A percentile compares a stretch with the other conserved stretches of the same genome.
Evolutionary conservation across 225 moss, liverwort and hornwort species (phyloP).

Genomic region (Rhytidiadelphus loreus): DNA sequence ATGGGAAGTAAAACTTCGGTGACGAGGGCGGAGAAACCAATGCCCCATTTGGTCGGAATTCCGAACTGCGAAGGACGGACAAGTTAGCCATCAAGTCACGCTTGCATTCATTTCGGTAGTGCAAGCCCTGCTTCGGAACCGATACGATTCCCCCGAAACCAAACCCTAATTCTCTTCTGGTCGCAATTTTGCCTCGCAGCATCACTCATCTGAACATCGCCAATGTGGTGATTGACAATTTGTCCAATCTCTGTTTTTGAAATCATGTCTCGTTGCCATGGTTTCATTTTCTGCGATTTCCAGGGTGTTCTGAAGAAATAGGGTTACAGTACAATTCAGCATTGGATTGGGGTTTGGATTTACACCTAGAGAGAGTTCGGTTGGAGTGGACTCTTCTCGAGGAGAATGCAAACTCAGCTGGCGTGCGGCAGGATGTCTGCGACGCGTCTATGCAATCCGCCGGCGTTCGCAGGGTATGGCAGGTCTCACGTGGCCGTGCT

Average conservation of each 20-base stretch:
- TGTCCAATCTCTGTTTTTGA: background rate
- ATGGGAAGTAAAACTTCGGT: background rate
- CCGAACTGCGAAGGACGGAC: background rate
- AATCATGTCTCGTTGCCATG: background rate
- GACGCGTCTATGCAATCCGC: background rate
- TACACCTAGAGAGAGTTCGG: background rate
- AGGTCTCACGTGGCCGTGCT: background rate
- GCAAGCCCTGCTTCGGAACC: background rate
- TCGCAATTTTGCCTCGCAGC: background rate
- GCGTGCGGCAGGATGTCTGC: background rate
- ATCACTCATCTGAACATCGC: background rate
- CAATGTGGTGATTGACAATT: background rate
- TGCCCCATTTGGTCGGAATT: background rate
- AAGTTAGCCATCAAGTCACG: too few species aligned
- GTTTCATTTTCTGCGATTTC: background rate
- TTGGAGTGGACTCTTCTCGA: background rate
- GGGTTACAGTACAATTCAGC: background rate
- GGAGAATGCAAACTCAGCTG: conserved; percentile 3
- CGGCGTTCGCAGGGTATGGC: background rate
- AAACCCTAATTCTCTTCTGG: background rate
- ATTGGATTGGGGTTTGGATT: background rate
- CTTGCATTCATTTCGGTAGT: background rate
- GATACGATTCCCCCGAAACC: background rate
- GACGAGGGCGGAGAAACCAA: background rate
- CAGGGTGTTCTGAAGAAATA: background rate